Base-by-base conservation (phyloP, 192 early-diverging fungal species). In the Linnemannia hyalina region DNA sequence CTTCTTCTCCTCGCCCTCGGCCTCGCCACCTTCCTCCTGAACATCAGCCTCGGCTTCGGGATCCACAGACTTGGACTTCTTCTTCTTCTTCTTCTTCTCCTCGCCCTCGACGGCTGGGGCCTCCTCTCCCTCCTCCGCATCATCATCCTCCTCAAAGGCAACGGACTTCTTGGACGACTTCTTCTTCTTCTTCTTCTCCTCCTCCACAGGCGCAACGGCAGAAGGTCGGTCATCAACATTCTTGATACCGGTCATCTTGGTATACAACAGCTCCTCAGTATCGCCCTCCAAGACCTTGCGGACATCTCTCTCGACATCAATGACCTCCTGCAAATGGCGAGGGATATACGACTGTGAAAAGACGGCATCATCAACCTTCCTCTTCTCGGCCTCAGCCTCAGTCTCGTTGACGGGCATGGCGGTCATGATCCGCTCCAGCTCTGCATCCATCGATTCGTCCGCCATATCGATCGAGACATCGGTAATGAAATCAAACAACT, bases 281-380 rank as follows among this genome's bases (percentile, higher is more conserved):
- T 95, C 89, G 16, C 96, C 97, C 76, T 93, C 85, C 76, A 94
- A 91, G 36, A 97, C 88, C 86, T 92, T 93, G 57, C 92, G 88
- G 23, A 95, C 93, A 80, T 98, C 98, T 41, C 94, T 87, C 81
- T 97, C 97, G 76, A 93, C 94, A 83, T 98, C 96, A 68, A 94
- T 91, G 55, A 98, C 97, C 79, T 99, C 97, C 60, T 97, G 94
- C 60, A 99, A 90, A 13, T 96, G 96, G 5, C 96, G 92, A 29
- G 98, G 98, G 65, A 99, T 97, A 84, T 95, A 99, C 36, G 95
- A 92, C 80, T 97, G 93, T 78, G 95, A 90, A 81, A 99, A 99
- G 16, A 99, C 96, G 38, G 96, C 95, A 85, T 98, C 98, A 75
- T 97, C 95, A 1, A 95, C 86, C 49, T 91, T 84, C 73, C 93